phyloP scores from a whole-genome alignment of 176 grass and related monocot species.

The Juncus inflexus region DNA sequence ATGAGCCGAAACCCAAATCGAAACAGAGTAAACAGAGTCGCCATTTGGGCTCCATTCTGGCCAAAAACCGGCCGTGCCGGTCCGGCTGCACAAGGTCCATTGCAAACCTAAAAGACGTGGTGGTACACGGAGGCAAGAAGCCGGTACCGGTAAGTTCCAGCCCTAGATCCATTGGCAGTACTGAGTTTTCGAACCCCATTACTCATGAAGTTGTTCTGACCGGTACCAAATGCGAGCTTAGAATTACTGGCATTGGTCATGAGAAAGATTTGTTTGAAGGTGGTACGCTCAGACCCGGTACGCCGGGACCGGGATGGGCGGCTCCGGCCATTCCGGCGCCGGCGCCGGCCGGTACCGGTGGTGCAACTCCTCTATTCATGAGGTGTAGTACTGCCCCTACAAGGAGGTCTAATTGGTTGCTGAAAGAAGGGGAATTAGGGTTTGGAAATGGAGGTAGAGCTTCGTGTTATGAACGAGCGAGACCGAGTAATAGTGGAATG shows the following conservation, averaged over 20 bases:
- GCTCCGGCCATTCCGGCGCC: slow-evolving; percentile 20
- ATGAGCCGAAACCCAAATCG: slow-evolving; percentile 27
- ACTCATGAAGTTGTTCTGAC: slow-evolving; percentile 49
- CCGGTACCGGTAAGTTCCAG: slow-evolving; percentile 14
- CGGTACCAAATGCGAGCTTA: slow-evolving; percentile 20
- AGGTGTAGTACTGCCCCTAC: slow-evolving; percentile 36
- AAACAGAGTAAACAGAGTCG: slow-evolving; percentile 8
- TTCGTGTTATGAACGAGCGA: slow-evolving; percentile 22
- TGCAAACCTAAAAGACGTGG: slow-evolving; percentile 61
- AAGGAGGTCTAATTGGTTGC: slow-evolving; percentile 30
- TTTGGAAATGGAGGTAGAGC: slow-evolving; percentile 23
- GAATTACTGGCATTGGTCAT: slow-evolving; percentile 23
- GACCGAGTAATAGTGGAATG: slow-evolving; percentile 17
- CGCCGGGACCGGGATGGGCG: slow-evolving; percentile 26
- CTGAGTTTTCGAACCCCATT: slow-evolving; percentile 30
- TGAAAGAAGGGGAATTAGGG: slow-evolving; percentile 22
- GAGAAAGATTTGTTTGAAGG: slow-evolving; percentile 6
- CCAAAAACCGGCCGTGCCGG: slow-evolving; percentile 33
- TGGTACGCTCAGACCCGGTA: slow-evolving; percentile 21
- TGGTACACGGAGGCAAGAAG: slow-evolving; percentile 30
- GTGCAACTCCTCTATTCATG: slow-evolving; percentile 34
- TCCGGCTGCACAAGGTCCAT: slow-evolving; percentile 66
- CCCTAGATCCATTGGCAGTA: slow-evolving; percentile 42
- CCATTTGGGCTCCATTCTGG: slow-evolving; percentile 25
- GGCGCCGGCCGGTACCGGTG: slow-evolving; percentile 30